These are phyloP conservation scores for Pichia phayaonensis DNA, from an alignment of 805 yeast species.

Conservation along the genomic window DNA sequence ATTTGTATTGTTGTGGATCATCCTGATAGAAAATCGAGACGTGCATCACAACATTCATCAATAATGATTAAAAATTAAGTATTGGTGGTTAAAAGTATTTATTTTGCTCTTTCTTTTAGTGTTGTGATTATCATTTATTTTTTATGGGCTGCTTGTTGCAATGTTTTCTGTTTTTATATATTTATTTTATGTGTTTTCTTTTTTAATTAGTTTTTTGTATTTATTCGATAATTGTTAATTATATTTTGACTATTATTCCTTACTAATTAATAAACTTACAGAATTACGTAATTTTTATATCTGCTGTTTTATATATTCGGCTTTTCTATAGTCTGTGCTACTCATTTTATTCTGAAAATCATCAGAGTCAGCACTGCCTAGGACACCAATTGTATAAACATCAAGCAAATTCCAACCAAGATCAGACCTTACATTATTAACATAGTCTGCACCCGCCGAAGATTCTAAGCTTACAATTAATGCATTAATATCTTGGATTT, in stretches of 20 bases:
- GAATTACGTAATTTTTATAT: background rate
- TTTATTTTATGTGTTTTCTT: background rate
- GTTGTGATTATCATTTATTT: background rate
- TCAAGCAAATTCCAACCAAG: conserved; percentile 46
- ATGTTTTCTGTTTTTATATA: background rate
- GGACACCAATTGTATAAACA: conserved; percentile 49
- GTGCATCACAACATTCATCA: conserved; percentile 46
- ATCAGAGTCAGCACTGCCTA: conserved; percentile 45
- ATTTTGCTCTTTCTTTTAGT: background rate
- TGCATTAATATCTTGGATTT: conserved; percentile 63
- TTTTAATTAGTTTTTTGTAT: background rate
- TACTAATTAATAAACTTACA: too few species aligned
- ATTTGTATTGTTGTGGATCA: conserved; percentile 69
- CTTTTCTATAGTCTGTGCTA: conserved; percentile 67
- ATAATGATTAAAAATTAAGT: conserved; percentile 43
- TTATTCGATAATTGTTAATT: background rate
- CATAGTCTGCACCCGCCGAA: conserved; percentile 58
- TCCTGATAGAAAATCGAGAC: conserved; percentile 68
- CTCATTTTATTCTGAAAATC: conserved; percentile 67
- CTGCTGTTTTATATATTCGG: conserved; percentile 20
- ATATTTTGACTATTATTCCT: background rate
- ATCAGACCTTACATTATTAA: conserved; percentile 57
- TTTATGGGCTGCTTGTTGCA: background rate
- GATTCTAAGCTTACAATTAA: conserved; percentile 81
- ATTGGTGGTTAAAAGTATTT: background rate